Conservation (phyloP, 108 stramenopile genomes). For the Nitzschia palea region DNA sequence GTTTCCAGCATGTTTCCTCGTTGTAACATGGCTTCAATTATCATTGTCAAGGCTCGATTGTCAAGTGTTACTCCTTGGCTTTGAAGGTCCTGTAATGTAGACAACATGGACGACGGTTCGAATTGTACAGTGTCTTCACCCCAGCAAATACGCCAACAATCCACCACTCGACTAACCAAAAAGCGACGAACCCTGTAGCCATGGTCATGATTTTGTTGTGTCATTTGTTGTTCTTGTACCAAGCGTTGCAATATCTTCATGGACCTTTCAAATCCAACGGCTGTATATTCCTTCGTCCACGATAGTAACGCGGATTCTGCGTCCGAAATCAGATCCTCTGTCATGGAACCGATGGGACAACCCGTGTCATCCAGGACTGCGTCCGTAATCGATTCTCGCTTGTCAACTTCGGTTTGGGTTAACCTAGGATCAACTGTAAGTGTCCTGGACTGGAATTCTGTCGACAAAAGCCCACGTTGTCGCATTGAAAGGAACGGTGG, state of each 20-base stretch:
- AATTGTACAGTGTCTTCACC: background rate
- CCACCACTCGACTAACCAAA: slow-evolving; percentile 33
- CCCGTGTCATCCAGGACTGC: background rate
- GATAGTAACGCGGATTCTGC: slow-evolving; percentile 4
- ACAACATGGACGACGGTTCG: slow-evolving; percentile 20
- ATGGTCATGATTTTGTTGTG: background rate
- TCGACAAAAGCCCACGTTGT: too few relatives aligned
- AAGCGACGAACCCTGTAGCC: slow-evolving; percentile 7
- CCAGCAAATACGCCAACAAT: slow-evolving; percentile 42
- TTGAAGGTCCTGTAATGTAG: slow-evolving; percentile 10
- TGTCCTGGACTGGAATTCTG: too few relatives aligned
- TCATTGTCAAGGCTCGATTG: slow-evolving; percentile 33
- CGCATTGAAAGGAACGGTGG: too few relatives aligned
- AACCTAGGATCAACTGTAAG: too few relatives aligned
- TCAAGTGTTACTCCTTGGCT: background rate
- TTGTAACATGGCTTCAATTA: slow-evolving; percentile 30
- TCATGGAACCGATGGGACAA: background rate
- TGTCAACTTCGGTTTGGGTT: background rate
- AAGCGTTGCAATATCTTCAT: slow-evolving; percentile 1
- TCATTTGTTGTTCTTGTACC: slow-evolving; percentile 6
- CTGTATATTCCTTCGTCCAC: background rate
- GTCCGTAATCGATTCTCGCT: background rate
- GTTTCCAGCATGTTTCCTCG: slow-evolving; percentile 31
- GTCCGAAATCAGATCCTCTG: background rate
- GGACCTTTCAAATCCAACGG: slow-evolving; percentile 6